Conservation (phyloP, 2,329 filamentous ascomycete species). For the Penicillium sp. region DNA sequence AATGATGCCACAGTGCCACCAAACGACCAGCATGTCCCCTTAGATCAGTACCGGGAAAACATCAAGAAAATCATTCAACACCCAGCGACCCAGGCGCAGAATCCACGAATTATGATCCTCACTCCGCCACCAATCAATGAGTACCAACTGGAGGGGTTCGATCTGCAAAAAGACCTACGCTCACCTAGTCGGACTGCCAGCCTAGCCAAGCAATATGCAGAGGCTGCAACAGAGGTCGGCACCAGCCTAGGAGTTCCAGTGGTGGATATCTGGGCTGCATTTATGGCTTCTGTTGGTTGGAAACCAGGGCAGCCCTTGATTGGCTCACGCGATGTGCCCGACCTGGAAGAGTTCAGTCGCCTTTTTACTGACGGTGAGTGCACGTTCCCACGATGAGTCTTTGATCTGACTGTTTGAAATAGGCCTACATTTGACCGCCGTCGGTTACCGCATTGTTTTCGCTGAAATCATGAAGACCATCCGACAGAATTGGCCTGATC, state of each 20-base stretch:
- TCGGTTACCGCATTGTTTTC: slow-evolving; percentile 53
- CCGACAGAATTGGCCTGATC: slow-evolving; percentile 49
- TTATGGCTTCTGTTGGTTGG: slow-evolving; percentile 63
- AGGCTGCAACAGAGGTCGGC: slow-evolving; percentile 60
- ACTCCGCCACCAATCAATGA: slow-evolving; percentile 78
- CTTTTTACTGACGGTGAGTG: slow-evolving; percentile 53
- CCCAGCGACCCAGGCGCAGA: slow-evolving; percentile 61
- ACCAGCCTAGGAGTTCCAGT: slow-evolving; percentile 54
- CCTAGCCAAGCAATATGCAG: slow-evolving; percentile 58
- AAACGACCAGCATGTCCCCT: slow-evolving; percentile 67
- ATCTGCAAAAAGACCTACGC: slow-evolving; percentile 45
- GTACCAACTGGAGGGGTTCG: slow-evolving; percentile 53
- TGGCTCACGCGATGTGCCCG: slow-evolving; percentile 53
- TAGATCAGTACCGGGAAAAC: slow-evolving; percentile 70
- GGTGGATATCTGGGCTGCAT: slow-evolving; percentile 71
- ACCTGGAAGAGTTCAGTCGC: slow-evolving; percentile 50
- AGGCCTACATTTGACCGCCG: slow-evolving; percentile 55
- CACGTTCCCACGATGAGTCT: not conserved
- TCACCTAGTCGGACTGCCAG: slow-evolving; percentile 54
- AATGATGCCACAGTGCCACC: slow-evolving; percentile 75
- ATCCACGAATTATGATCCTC: slow-evolving; percentile 67
- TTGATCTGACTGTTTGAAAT: too few species aligned
- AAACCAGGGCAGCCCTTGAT: slow-evolving; percentile 46
- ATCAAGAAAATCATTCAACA: slow-evolving; percentile 67
- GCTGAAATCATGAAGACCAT: slow-evolving; percentile 51